Base-by-base conservation (phyloP, 257 asterid species). In the Ilex aquifolium region DNA sequence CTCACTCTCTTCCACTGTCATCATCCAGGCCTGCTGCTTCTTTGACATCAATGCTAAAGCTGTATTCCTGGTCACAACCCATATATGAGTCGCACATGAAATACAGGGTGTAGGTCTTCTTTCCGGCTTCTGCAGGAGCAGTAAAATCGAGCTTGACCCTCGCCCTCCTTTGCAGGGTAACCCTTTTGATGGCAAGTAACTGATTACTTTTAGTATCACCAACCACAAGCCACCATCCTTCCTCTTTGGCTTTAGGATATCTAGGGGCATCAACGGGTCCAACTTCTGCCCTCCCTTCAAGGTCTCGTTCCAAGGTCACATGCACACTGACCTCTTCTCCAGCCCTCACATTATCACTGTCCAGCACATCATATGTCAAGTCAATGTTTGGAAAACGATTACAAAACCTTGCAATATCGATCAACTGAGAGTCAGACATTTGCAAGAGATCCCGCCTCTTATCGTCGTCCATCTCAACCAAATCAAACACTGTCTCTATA, bases 161-260 rank as follows among this genome's bases (percentile, higher is more conserved):
- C 10, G 85, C 79, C 73, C 61, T 82, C 73, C 77, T 74, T 77
- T 82, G 88, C 21, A 82, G 82, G 54, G 85, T 60, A 16, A 79
- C 85, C 67, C 88, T 79, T 60, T 82, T 82, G 50, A 79, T 82
- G 42, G 88, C 88, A 53, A 79, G 79, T 74, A 82, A 58, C 71
- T 82, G 88, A 67, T 79, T 82, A 1, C 85, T 79, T 57, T 74
- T 76, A 15, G 83, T 74, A 65, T 82, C 88, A 60, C 88, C 88
- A 30, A 79, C 88, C 16, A 82, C 88, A 53, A 82, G 70, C 88
- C 88, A 82, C 88, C 88, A 82, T 50, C 88, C 88, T 65, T 79
- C 88, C 46, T 82, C 87, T 67, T 82, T 82, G 4, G 80, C 39
- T 56, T 79, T 82, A 27, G 87, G 87, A 66, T 73, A 82, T 49